Base-by-base conservation (phyloP, 306 rosid genomes). In the Leucaena leucocephala region DNA sequence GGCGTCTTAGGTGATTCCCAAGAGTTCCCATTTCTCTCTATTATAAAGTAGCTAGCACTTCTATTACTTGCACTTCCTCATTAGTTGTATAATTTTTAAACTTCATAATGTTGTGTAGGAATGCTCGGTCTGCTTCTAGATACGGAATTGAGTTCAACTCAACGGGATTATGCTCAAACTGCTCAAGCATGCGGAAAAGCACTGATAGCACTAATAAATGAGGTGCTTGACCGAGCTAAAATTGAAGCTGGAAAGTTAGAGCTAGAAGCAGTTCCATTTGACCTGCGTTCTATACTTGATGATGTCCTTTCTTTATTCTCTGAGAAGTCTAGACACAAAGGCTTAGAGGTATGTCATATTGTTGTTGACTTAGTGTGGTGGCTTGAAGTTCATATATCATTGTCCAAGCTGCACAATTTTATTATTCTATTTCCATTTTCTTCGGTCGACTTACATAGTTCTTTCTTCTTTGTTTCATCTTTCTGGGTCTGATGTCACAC, bases 121-220 rank as follows among this genome's bases (percentile, higher is more conserved):
- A 95, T 96, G 99, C 99, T 96, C 72, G 99, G 85, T 72, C 87
- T 96, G 84, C 99, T 96, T 86, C 87, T 93, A 34, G 93, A 88
- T 78, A 96, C 98, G 3, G 94, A 91, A 81, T 86, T 96, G 86
- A 93, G 89, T 64, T 93, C 98, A 54, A 93, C 99, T 21, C 99
- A 96, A 88, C 83, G 91, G 74, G 98, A 96, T 72, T 96, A 91
- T 87, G 98, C 96, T 68, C 98, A 90, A 86, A 96, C 98, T 71
- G 98, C 99, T 80, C 98, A 93, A 73, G 94, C 88, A 45, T 96
- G 99, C 84, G 99, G 99, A 73, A 93, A 87, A 86, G 99, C 99
- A 39, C 81, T 96, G 83, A 93, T 96, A 81, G 82, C 96, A 76
- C 84, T 96, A 71, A 96, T 96, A 77, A 96, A 96, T 59, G 98